Base-by-base conservation (phyloP, 768 basidiomycete species). In the Suillus bovinus region DNA sequence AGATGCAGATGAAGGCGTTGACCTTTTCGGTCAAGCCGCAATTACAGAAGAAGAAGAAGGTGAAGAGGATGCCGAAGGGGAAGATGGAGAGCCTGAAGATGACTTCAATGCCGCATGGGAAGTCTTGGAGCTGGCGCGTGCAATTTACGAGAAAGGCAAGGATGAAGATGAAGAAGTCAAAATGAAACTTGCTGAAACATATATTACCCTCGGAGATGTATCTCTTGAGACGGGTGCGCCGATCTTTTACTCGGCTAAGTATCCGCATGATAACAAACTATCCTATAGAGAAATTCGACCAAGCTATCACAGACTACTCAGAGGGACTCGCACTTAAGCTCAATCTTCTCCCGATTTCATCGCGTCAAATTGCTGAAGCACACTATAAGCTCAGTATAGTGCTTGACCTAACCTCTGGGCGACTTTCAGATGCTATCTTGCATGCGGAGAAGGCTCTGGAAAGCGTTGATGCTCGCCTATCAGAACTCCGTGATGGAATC, bases 91-190 rank as follows among this genome's bases (percentile, higher is more conserved):
- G 68, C 93, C 93, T 0, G 96, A 97, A 69, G 97, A 99, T 68
- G 97, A 99, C 70, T 97, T 97, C 74, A 97, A 96, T 67, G 94
- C 93, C 29, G 94, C 97, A 14, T 99, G 96, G 95, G 93, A 97
- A 71, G 89, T 96, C 3, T 81, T 99, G n/a, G 97, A 99, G 68
- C 86, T 96, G 61, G 96, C 96, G 24, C 83, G 96, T 44, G 86
- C 89, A 13, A 89, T 96, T 63, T 95, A 93, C 69, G 86, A 88
- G 66, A 90, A 89, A 73, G 82, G 83, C 64, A 79, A 79, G 65
- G 77, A 81, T 6, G 80, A 81, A 10, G 84, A 82, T 31, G 87
- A 90, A 16, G 82, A 84, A 60, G 74, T 85, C 39, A 88, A 84
- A 70, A 82, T 96, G 59, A 93, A 91, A 77, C 81, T 96, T 57